phyloP scores from a whole-genome alignment of 495 filamentous ascomycete genomes.

The Hypomontagnella monticulosa region DNA sequence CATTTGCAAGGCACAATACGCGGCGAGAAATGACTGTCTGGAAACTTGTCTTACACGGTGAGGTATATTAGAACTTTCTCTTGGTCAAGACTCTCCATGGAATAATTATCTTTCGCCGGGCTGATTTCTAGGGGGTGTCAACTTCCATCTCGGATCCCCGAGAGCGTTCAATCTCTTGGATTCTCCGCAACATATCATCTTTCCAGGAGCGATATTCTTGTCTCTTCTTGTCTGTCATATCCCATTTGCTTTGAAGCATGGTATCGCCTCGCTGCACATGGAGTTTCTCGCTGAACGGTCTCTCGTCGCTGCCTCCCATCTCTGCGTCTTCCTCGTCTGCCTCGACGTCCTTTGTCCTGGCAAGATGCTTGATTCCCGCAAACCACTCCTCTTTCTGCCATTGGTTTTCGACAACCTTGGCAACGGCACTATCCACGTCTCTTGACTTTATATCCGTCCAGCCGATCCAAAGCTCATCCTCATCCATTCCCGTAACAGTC shows the following conservation, averaged over 20 bases:
- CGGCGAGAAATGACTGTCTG: background rate
- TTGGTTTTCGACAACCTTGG: slow-evolving; percentile 62
- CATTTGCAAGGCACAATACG: background rate
- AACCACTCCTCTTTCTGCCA: slow-evolving; percentile 80
- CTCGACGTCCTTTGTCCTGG: slow-evolving; percentile 34
- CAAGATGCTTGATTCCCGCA: slow-evolving; percentile 54
- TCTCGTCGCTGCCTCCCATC: slow-evolving; percentile 40
- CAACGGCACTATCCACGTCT: slow-evolving; percentile 69
- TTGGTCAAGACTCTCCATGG: background rate
- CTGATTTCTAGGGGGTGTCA: slow-evolving; percentile 21
- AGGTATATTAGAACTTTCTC: background rate
- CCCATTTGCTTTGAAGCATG: slow-evolving; percentile 86
- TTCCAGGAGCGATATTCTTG: slow-evolving; percentile 80
- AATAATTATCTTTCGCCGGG: background rate
- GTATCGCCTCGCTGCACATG: slow-evolving; percentile 66
- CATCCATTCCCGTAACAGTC: slow-evolving; percentile 43
- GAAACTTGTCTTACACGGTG: background rate
- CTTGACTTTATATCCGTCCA: slow-evolving; percentile 54
- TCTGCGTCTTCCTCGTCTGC: slow-evolving; percentile 38
- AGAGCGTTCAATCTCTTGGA: slow-evolving; percentile 60
- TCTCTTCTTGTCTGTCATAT: slow-evolving; percentile 75
- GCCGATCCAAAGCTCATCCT: slow-evolving; percentile 58
- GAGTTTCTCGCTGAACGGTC: slow-evolving; percentile 41
- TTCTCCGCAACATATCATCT: slow-evolving; percentile 65
- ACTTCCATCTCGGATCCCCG: slow-evolving; percentile 44